phyloP scores from a whole-genome alignment of 139 green algal genomes.

The Tetraselmis striata region DNA sequence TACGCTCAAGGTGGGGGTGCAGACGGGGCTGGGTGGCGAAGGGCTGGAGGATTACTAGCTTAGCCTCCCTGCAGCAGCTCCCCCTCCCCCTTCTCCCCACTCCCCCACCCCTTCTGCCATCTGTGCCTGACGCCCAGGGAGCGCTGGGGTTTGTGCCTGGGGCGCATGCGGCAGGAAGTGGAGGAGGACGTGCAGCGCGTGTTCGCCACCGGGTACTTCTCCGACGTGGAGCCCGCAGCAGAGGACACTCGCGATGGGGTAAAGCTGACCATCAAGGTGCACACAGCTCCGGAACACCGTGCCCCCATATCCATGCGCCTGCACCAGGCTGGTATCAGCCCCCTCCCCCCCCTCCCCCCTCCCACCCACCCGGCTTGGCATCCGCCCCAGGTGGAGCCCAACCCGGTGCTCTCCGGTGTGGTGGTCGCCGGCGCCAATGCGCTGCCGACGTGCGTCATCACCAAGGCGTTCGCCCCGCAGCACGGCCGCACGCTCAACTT shows the following conservation, averaged over 20 bases:
- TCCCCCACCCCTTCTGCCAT: neutral
- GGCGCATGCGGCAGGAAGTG: constrained; percentile 42
- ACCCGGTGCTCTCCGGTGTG: constrained; percentile 70
- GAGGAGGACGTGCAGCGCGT: constrained; percentile 75
- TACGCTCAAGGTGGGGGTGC: constrained; percentile 49
- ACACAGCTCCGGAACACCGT: constrained; percentile 7
- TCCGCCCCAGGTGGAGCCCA: constrained; percentile 50
- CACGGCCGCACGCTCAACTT: constrained; percentile 77
- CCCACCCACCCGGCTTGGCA: neutral
- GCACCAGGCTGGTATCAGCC: no score
- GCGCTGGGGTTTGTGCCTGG: neutral
- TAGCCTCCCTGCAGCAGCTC: no score
- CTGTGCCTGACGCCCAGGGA: neutral
- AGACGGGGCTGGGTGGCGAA: no score
- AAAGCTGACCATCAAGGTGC: constrained; percentile 72
- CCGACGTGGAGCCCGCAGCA: constrained; percentile 47
- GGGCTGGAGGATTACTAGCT: no score
- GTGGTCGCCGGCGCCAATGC: constrained; percentile 61
- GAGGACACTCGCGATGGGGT: constrained; percentile 93
- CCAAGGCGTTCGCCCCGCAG: constrained; percentile 73
- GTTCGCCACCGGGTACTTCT: constrained; percentile 88
- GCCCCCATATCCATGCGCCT: no score
- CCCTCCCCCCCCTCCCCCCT: no score
- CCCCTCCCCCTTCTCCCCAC: neutral
- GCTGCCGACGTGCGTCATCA: constrained; percentile 70